Evolutionary conservation across 2,329 filamentous ascomycete species (phyloP).

Genomic region (Claviceps cyperi): DNA sequence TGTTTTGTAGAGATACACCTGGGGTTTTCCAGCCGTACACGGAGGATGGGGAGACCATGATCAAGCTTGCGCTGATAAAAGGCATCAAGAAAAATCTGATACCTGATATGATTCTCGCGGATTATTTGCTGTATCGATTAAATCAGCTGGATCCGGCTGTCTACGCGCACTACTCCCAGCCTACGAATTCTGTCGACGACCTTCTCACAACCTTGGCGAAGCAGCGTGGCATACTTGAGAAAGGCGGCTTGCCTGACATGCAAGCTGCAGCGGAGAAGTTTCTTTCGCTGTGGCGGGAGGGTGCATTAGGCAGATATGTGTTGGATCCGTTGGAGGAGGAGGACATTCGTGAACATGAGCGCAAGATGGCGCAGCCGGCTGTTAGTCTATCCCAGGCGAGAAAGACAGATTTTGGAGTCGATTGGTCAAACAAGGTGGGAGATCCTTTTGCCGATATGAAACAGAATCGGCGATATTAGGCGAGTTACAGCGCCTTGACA

Average conservation of each 20-base stretch:
- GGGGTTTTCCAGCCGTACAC: conserved; percentile 94
- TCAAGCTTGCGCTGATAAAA: conserved; percentile 85
- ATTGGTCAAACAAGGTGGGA: conserved; percentile 34
- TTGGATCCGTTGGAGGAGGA: conserved; percentile 61
- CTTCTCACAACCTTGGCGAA: conserved; percentile 58
- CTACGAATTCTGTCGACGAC: conserved; percentile 72
- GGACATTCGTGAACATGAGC: conserved; percentile 35
- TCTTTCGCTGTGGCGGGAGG: conserved; percentile 68
- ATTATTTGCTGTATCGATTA: conserved; percentile 78
- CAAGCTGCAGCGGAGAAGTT: conserved; percentile 67
- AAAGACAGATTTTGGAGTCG: conserved; percentile 32
- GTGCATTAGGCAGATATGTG: conserved; percentile 60
- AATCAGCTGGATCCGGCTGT: conserved; percentile 50
- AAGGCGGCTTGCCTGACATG: conserved; percentile 55
- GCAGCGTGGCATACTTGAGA: conserved; percentile 61
- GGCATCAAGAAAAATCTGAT: conserved; percentile 85
- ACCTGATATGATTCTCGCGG: conserved; percentile 60
- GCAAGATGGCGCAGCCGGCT: conserved; percentile 29
- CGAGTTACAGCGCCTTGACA: not conserved
- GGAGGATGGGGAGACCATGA: conserved; percentile 70
- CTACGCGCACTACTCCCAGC: conserved; percentile 48
- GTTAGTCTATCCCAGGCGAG: conserved; percentile 55
- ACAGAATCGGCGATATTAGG: conserved; percentile 13
- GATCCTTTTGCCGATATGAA: conserved; percentile 19
- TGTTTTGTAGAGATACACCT: conserved; percentile 83